Base-by-base conservation (phyloP, 352 stramenopile species). In the Phytopythium kandeliae region DNA sequence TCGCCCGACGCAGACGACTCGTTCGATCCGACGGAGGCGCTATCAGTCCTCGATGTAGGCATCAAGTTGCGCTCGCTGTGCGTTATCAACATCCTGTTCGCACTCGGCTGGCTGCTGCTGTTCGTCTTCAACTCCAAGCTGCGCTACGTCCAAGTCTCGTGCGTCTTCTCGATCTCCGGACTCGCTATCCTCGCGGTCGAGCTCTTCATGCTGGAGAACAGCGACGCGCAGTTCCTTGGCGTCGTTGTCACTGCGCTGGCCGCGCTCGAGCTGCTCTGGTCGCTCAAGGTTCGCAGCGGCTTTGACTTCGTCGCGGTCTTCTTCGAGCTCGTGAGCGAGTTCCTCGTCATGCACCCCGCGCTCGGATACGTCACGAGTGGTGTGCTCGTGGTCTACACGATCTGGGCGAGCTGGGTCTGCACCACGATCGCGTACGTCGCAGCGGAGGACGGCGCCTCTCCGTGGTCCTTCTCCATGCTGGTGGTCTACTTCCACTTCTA, bases 401-500 rank as follows among this genome's bases (percentile, higher is more conserved):
- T 87, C 33, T 94, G 84, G 84, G 63, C 72, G 16, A 83, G 64
- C 54, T 94, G 84, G 84, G 67, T 89, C 50, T 85, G 74, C 46
- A 86, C 81, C 30, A 86, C 83, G n/a, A 68, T 94, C 16, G 77
- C 74, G 0, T 84, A 72, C 52, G 67, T 89, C 12, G 78, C 68
- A n/a, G 66, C 66, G 12, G 30, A 38, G n/a, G 45, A 22, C 16
- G 72, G 78, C 0, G 51, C 78, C 41, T 81, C 78, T 31, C 80
- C 78, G 17, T 92, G 77, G 77, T 72, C 66, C 36, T 69, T 92
- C 25, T 77, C 62, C 25, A 77, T 92, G 55, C 55, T 92, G 7
- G 85, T 82, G 38, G 45, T 94, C 19, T 78, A 90, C 44, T 75
- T 91, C 35, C 84, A 94, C 58, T 92, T 92, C 47, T 94, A 94